Evolutionary conservation across 495 filamentous ascomycete species (phyloP).

Genomic region (Sordaria brevicollis): DNA sequence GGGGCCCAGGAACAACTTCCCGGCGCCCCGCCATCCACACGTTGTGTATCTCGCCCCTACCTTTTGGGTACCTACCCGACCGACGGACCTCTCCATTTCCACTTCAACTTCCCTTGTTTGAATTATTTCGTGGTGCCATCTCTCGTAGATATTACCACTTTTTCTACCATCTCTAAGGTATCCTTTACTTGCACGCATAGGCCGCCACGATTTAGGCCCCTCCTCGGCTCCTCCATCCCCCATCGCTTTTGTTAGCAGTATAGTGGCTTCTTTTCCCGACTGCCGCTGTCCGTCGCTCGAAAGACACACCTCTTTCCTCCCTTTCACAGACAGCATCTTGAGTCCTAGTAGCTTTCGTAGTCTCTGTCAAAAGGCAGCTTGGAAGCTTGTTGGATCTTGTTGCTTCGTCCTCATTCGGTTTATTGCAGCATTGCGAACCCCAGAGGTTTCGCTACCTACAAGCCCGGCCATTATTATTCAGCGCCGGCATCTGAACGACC

Average conservation of each 20-base stretch:
- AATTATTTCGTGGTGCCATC: not conserved
- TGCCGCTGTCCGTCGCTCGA: not conserved
- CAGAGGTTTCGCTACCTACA: conserved; percentile 3
- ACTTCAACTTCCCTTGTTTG: not conserved
- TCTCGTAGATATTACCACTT: not conserved
- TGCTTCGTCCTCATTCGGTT: not conserved
- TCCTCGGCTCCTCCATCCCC: not conserved
- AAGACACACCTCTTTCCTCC: not conserved
- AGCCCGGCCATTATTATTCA: conserved; percentile 28
- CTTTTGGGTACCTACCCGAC: not conserved
- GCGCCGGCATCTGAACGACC: conserved; percentile 17
- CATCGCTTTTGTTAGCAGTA: not conserved
- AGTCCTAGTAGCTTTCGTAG: not conserved
- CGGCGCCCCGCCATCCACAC: not conserved
- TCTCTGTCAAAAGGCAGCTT: not conserved
- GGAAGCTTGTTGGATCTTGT: not conserved
- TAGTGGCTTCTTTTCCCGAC: not conserved
- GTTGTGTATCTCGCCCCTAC: not conserved
- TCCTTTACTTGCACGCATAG: not conserved
- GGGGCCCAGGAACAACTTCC: not conserved
- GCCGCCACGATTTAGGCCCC: not conserved
- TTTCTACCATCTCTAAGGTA: not conserved
- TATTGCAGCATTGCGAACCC: not conserved
- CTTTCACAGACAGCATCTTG: not conserved
- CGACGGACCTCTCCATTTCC: not conserved